phyloP scores from a whole-genome alignment of 1,284 basidiomycete species.

The Leccinum insolens region DNA sequence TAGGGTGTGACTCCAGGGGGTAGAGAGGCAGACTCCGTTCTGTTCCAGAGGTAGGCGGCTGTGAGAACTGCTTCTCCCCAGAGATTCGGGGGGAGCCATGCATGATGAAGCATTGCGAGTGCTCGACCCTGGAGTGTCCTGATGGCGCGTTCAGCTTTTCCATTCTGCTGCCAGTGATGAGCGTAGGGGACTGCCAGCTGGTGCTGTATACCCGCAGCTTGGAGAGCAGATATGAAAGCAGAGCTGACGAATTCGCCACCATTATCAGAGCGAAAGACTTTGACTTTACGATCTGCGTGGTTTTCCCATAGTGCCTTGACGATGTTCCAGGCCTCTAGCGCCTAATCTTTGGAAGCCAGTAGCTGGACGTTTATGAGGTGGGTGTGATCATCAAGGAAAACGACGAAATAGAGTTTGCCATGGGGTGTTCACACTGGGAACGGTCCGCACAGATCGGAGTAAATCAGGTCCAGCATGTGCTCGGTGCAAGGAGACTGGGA shows the following conservation, averaged over 20 bases:
- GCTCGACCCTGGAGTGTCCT: not conserved
- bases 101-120: fast-evolving
- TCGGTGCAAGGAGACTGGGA: not conserved
- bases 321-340: not conserved
- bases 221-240: not conserved
- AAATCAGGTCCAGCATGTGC: not conserved
- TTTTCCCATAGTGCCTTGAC: not conserved
- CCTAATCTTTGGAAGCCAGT: not conserved
- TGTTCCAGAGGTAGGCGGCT: slow-evolving; percentile 3
- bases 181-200: not conserved
- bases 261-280: not conserved
- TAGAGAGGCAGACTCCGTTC: not conserved
- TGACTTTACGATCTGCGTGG: not conserved
- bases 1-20: not conserved
- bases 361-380: slow-evolving; percentile 2
- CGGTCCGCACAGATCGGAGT: slow-evolving; percentile 1
- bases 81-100: not conserved
- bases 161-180: slow-evolving; percentile 4
- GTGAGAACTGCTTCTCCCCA: slow-evolving; percentile 2
- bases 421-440: not conserved
- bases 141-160: not conserved
- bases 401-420: not conserved
- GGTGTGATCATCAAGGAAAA: slow-evolving; percentile 2
- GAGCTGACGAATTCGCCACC: not conserved
- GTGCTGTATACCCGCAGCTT: not conserved